These are phyloP conservation scores for Neopestalotiopsis sp. DNA, from an alignment of 2,329 filamentous ascomycete species.

Conservation along the genomic window DNA sequence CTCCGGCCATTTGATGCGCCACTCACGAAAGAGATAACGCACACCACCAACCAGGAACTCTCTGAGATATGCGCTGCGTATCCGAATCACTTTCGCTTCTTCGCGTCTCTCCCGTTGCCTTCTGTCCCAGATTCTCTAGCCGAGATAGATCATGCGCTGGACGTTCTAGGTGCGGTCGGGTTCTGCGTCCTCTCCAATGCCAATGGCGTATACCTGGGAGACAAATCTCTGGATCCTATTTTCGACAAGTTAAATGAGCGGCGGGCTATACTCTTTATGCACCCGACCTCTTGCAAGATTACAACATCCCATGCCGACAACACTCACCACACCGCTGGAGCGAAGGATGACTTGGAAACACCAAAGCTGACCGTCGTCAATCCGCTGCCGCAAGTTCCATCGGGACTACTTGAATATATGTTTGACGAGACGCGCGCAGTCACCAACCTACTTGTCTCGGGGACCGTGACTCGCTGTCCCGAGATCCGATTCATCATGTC, in stretches of 20 bases:
- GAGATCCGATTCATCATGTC: slow-evolving; percentile 15
- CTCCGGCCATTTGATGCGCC: slow-evolving; percentile 4
- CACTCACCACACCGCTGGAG: not conserved
- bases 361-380: slow-evolving; percentile 8
- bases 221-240: slow-evolving; percentile 14
- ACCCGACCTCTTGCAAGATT: slow-evolving; percentile 13
- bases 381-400: slow-evolving; percentile 1
- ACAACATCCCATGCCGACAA: not conserved
- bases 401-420: slow-evolving; percentile 14
- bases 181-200: slow-evolving; percentile 14
- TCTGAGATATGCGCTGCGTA: slow-evolving; percentile 13
- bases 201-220: slow-evolving; percentile 10
- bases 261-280: slow-evolving; percentile 5
- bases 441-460: slow-evolving; percentile 13
- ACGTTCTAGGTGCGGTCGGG: not conserved
- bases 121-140: slow-evolving; percentile 2
- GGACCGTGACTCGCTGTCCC: slow-evolving; percentile 10
- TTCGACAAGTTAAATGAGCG: slow-evolving; percentile 11
- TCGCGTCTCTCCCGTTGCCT: slow-evolving; percentile 6
- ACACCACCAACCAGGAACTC: slow-evolving; percentile 5
- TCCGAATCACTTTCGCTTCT: slow-evolving; percentile 14
- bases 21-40: slow-evolving; percentile 8
- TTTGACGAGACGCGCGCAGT: slow-evolving; percentile 14
- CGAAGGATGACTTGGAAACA: not conserved
- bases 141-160: slow-evolving; percentile 12